Base-by-base conservation (phyloP, 2,329 filamentous ascomycete genomes). In the Fusarium graminum region DNA sequence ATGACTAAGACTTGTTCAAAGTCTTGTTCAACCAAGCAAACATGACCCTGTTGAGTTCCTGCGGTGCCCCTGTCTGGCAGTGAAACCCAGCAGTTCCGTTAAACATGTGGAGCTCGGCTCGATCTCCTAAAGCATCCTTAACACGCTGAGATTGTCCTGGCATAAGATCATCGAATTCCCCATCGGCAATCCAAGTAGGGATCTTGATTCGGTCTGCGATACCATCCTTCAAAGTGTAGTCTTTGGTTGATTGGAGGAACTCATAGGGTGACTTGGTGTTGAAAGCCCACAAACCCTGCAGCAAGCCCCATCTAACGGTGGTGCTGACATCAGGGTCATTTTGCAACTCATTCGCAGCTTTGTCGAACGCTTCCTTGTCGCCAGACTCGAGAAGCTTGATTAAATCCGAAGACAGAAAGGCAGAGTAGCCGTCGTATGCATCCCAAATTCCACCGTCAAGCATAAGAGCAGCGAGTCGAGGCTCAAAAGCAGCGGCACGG, bases 271-370 rank as follows among this genome's bases (percentile, higher is more conserved):
- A 72, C 70, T 66, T 42, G 14, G 69, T 38, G 17, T 76, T 68
- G 52, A 77, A 79, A 1, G 67, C 65, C 76, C 76, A 78, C 2
- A 78, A 62, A 3, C 72, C 76, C 29, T 78, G 74, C 1, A 71
- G 63, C 7, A 78, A 41, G 34, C 65, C 74, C 76, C 76, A 78
- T 19, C 67, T 66, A 8, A 68, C 40, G 14, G 26, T 42, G 0
- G 74, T 71, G 8, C 67, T 36, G 2, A 43, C 22, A 4, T 61
- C 22, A 1, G 68, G 60, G n/a, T 53, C 54, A 2, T 59, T 42
- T 4, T 63, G 40, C 2, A 60, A 32, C 3, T 34, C 32, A 6
- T 45, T 1, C 12, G 57, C n/a, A 4, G 50, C 32, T 3, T 67
- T 43, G 32, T 74, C 70, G 16, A 74, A 72, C 0, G 39, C 34